Evolutionary conservation across 2,329 filamentous ascomycete genomes (phyloP).

Genomic region (Aspergillus quadricinctus): DNA sequence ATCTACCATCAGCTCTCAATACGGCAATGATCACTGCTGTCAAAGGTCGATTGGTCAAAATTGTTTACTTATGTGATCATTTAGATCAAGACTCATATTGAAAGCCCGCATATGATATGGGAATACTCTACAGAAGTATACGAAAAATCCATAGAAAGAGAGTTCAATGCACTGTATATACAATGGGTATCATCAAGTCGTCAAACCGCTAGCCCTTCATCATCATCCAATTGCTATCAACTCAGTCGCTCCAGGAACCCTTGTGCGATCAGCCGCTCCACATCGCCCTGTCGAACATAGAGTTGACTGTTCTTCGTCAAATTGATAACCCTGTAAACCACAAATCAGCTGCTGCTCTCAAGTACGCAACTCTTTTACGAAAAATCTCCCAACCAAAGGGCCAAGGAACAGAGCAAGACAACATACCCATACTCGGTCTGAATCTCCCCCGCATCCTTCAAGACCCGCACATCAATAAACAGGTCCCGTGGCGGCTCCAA

Average conservation of each 20-base stretch:
- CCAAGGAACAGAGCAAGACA: neutral
- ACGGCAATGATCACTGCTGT: neutral
- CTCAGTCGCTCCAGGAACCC: slow-evolving; percentile 89
- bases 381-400: neutral
- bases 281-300: slow-evolving; percentile 91
- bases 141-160: neutral
- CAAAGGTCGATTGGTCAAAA: neutral
- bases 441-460: slow-evolving; percentile 97
- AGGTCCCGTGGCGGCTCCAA: slow-evolving; percentile 91
- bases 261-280: slow-evolving; percentile 88
- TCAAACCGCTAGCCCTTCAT: slow-evolving; percentile 1
- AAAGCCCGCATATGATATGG: neutral
- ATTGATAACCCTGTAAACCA: slow-evolving; percentile 69
- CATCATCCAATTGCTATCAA: slow-evolving; percentile 45
- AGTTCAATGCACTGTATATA: neutral
- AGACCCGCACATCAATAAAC: slow-evolving; percentile 92
- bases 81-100: neutral
- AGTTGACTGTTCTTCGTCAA: slow-evolving; percentile 98
- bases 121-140: neutral
- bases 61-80: neutral
- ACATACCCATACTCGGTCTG: slow-evolving; percentile 96
- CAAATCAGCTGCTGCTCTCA: slow-evolving; percentile 17
- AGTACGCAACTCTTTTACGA: neutral
- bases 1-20: neutral
- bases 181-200: slow-evolving; percentile 16